phyloP scores from a whole-genome alignment of 176 grass and related monocot species.

The barley (Hordeum vulgare) region MorexV3_pseudomolecules_assembly NC_058522.1:487356853-487357352 shows the following conservation, averaged over 20 bases:
- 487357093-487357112: no score
- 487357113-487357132: no score
- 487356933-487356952: not conserved
- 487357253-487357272: no score
- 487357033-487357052: no score
- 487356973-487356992: not conserved
- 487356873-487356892: not conserved
- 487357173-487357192: not conserved
- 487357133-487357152: no score
- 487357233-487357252: not conserved
- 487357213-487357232: not conserved
- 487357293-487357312: not conserved
- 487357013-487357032: no score
- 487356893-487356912: not conserved
- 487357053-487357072: no score
- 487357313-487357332: not conserved
- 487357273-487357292: not conserved
- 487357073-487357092: no score
- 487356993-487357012: not conserved
- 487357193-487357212: not conserved
- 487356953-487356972: not conserved
- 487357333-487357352: not conserved
- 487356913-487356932: not conserved
- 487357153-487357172: no score
- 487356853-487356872: not conserved